Percentiles rank a stretch among this genome's conserved stretches.
These are phyloP conservation scores for Rhizopus arrhizus DNA, from an alignment of 371 early-diverging fungal species.

Conservation along the genomic window DNA sequence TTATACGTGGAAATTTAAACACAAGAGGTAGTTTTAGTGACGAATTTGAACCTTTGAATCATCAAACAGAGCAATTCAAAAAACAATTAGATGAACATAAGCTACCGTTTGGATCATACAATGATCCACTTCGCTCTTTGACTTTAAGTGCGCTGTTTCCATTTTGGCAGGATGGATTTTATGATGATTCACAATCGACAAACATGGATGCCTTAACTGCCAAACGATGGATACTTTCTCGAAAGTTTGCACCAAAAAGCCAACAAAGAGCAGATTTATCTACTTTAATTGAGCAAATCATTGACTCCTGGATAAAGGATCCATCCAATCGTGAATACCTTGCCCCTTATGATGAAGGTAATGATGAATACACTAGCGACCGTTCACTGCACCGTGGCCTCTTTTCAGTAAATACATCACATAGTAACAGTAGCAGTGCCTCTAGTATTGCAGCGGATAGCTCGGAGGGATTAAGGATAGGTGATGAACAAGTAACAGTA, in stretches of 20 bases:
- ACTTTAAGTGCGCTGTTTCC: conserved; percentile 69
- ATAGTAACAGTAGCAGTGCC: conserved; percentile 1
- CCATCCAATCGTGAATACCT: conserved; percentile 47
- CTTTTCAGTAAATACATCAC: conserved; percentile 11
- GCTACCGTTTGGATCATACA: conserved; percentile 70
- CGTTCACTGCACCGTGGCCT: conserved; percentile 26
- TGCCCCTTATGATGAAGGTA: conserved; percentile 31
- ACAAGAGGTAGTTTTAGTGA: conserved; percentile 22
- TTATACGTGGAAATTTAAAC: conserved; percentile 5
- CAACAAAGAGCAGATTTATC: conserved; percentile 64
- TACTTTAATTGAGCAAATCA: conserved; percentile 56
- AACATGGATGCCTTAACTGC: conserved; percentile 69
- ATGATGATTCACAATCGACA: conserved; percentile 44
- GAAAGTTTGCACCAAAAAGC: conserved; percentile 57
- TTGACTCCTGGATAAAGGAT: conserved; percentile 65
- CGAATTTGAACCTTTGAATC: conserved; percentile 27
- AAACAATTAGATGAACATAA: conserved; percentile 18
- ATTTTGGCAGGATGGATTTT: conserved; percentile 50
- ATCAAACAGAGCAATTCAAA: background rate
- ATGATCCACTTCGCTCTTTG: conserved; percentile 70
- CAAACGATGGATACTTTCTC: conserved; percentile 58
- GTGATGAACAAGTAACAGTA: conserved; percentile 12
- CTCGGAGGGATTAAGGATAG: conserved; percentile 4
- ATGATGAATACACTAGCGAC: conserved; percentile 12
- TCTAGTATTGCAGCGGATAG: background rate